Conservation (phyloP, 1,284 basidiomycete species). For the Coriolopsis trogii region DNA sequence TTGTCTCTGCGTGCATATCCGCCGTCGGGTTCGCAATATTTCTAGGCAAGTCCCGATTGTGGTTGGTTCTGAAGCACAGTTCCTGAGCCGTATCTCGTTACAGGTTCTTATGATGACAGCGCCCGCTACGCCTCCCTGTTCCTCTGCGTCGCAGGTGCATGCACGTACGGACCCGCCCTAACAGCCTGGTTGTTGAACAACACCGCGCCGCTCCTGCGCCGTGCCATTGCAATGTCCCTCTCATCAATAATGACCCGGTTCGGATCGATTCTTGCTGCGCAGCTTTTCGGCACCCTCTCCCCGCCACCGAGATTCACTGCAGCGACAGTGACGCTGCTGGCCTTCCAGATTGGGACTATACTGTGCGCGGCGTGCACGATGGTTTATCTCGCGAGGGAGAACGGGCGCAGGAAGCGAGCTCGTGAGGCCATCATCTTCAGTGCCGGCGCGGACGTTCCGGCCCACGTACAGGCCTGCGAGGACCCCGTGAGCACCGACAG, state of each 20-base stretch:
- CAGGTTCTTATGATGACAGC: no score
- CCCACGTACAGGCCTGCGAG: no score
- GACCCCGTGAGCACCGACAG: no score
- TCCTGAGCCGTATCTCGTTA: no score
- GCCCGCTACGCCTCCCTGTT: no score
- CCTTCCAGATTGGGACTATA: slow-evolving; percentile 20
- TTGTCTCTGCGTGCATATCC: neutral
- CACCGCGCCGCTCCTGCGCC: slow-evolving; percentile 68
- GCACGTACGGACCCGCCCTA: slow-evolving; percentile 61
- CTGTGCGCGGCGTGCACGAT: slow-evolving; percentile 12
- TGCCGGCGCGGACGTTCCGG: no score
- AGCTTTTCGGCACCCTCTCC: slow-evolving; percentile 37
- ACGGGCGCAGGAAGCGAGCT: slow-evolving; percentile 7
- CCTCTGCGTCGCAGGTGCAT: slow-evolving; percentile 61
- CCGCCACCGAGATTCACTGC: slow-evolving; percentile 18
- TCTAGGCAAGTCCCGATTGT: neutral
- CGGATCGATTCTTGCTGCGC: slow-evolving; percentile 61
- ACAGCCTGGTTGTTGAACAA: slow-evolving; percentile 70
- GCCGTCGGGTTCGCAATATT: neutral
- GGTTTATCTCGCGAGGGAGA: slow-evolving; percentile 7
- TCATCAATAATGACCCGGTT: slow-evolving; percentile 69
- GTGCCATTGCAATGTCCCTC: slow-evolving; percentile 65
- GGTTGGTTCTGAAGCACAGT: no score
- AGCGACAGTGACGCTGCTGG: slow-evolving; percentile 17
- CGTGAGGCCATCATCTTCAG: no score